These are phyloP conservation scores for Vitis hybrid DNA, from an alignment of 177 flowering plant genomes.

Conservation along the genomic window DNA sequence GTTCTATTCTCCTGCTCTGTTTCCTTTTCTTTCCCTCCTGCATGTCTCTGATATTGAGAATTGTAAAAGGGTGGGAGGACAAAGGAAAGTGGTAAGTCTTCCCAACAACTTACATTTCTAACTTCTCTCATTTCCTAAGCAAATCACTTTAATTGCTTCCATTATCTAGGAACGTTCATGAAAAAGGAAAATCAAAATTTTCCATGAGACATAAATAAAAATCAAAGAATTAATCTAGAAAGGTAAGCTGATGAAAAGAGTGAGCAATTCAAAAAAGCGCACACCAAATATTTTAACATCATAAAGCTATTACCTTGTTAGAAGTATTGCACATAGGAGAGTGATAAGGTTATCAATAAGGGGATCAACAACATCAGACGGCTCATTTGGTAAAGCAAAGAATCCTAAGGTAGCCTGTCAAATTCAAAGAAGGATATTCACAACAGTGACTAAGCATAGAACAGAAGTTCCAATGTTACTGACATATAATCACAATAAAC, in stretches of 20 bases:
- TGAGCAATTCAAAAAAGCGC: background rate
- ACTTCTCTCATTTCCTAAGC: no score
- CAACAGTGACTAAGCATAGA: background rate
- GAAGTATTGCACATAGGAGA: slow-evolving; percentile 89
- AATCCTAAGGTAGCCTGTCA: slow-evolving; percentile 97
- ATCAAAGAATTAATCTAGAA: background rate
- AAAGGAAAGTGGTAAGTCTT: no score
- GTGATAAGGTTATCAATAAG: slow-evolving; percentile 85
- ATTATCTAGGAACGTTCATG: no score
- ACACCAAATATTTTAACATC: background rate
- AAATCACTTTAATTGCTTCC: no score
- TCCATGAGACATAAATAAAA: background rate
- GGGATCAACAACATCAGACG: slow-evolving; percentile 68
- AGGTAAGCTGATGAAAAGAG: background rate
- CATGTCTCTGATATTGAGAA: no score
- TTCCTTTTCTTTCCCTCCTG: no score
- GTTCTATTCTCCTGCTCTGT: no score
- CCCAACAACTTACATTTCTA: no score
- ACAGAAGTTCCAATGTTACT: background rate
- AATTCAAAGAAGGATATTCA: slow-evolving; percentile 3
- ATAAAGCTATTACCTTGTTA: slow-evolving; percentile 60
- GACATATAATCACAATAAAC: background rate
- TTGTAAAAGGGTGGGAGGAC: no score
- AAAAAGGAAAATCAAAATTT: no score
- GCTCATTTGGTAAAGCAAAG: slow-evolving; percentile 90